A percentile compares a stretch with the other conserved stretches of the same genome.
Evolutionary conservation across 352 stramenopile genomes (phyloP).

Genomic region (Globisporangium paddicum): DNA sequence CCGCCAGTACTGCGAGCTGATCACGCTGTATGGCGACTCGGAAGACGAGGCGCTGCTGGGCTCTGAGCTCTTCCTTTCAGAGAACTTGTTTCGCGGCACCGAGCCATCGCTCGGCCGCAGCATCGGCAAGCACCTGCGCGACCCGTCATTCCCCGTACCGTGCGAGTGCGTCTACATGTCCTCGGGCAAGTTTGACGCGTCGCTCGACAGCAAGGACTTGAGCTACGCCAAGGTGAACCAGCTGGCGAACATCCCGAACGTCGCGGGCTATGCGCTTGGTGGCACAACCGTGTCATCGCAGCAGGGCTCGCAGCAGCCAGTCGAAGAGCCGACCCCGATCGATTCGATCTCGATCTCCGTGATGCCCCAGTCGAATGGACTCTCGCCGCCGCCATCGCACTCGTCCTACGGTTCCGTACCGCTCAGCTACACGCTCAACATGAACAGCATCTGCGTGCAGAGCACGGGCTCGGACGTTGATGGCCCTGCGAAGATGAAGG

Average conservation of each 20-base stretch:
- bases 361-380: background rate
- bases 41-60: conserved; percentile 14
- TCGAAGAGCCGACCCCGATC: background rate
- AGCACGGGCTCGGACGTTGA: conserved; percentile 13
- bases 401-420: conserved; percentile 15
- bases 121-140: conserved; percentile 15
- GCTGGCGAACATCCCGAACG: conserved; percentile 3
- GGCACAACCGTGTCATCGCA: conserved; percentile 8
- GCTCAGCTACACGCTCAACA: conserved; percentile 15
- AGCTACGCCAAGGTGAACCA: conserved; percentile 19
- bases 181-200: conserved; percentile 10
- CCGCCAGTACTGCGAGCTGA: conserved; percentile 28
- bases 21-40: conserved; percentile 59
- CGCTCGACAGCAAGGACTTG: conserved; percentile 12
- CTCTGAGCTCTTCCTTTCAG: conserved; percentile 12
- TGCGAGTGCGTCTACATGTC: conserved; percentile 13
- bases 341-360: background rate
- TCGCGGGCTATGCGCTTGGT: conserved; percentile 12
- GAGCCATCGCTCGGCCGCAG: conserved; percentile 15
- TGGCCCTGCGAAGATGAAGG: conserved; percentile 10
- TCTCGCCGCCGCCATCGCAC: conserved; percentile 7
- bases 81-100: conserved; percentile 4
- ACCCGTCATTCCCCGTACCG: conserved; percentile 14
- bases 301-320: background rate
- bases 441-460: conserved; percentile 17